A percentile compares a stretch with the other conserved stretches of the same genome.
These are phyloP conservation scores for Sphaerobolus stellatus DNA, from an alignment of 1,284 basidiomycete genomes.

Conservation along the genomic window DNA sequence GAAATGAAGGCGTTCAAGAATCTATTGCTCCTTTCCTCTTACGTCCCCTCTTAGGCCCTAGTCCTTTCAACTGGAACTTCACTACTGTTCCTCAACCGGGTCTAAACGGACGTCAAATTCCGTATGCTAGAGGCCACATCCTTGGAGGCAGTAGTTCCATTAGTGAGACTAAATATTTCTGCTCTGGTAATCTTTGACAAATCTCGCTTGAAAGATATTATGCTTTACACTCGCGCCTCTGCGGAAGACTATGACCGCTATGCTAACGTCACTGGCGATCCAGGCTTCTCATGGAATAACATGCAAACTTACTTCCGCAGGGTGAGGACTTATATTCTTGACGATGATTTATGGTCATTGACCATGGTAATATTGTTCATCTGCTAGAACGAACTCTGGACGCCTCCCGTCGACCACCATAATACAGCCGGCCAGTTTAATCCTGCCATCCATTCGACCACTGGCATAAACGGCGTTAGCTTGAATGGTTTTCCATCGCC, in stretches of 20 bases:
- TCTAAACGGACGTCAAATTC: neutral
- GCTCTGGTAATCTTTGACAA: neutral
- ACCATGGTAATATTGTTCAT: neutral
- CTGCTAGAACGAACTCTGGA: constrained; percentile 3
- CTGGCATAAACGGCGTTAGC: constrained; percentile 45
- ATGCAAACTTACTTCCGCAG: constrained; percentile 1
- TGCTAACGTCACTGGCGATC: constrained; percentile 3
- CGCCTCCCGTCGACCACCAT: constrained; percentile 4
- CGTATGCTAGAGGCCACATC: constrained; percentile 1
- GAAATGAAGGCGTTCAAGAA: neutral
- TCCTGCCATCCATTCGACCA: constrained; percentile 31
- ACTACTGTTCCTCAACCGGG: constrained; percentile 2
- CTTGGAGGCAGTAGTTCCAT: constrained; percentile 5
- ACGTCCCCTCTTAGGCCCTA: constrained; percentile 9
- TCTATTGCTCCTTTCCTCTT: neutral
- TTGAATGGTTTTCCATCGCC: constrained; percentile 32
- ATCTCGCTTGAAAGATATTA: constrained; percentile 1
- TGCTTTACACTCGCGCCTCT: constrained; percentile 7
- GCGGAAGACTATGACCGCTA: constrained; percentile 8
- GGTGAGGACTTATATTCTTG: neutral
- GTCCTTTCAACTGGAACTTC: constrained; percentile 3
- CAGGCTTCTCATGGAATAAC: constrained; percentile 8
- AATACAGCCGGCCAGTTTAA: constrained; percentile 9
- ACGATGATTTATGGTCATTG: neutral
- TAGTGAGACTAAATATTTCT: neutral